Percentiles rank a stretch among this genome's conserved stretches.
phyloP scores from a whole-genome alignment of 371 early-diverging fungal species.

The Basidiobolus meristosporus region DNA sequence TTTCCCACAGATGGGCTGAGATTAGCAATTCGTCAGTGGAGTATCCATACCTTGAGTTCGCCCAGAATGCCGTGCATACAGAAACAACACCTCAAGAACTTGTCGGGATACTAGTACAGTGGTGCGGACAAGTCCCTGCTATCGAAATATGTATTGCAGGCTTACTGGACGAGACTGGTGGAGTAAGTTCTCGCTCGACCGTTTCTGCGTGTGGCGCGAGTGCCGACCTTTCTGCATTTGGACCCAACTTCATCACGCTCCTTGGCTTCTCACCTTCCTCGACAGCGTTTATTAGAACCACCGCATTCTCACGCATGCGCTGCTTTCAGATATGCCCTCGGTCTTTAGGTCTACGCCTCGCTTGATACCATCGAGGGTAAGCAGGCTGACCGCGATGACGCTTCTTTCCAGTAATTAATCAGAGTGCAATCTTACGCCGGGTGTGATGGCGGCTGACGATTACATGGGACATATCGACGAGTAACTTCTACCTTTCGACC shows the following conservation, averaged over 20 bases:
- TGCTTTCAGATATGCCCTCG: conserved; percentile 28
- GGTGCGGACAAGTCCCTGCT: conserved; percentile 79
- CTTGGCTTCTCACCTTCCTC: conserved; percentile 80
- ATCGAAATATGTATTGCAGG: conserved; percentile 65
- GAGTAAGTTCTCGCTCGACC: conserved; percentile 73
- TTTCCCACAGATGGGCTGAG: too few relatives aligned
- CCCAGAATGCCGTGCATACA: background rate
- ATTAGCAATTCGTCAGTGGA: too few relatives aligned
- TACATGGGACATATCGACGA: conserved; percentile 14
- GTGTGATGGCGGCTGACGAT: too few relatives aligned
- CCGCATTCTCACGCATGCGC: conserved; percentile 13
- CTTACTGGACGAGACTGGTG: conserved; percentile 82
- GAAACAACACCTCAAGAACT: conserved; percentile 10
- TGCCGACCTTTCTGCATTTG: conserved; percentile 15
- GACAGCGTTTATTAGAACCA: conserved; percentile 69
- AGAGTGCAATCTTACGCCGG: too few relatives aligned
- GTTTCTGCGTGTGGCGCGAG: conserved; percentile 82
- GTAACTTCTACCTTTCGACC: conserved; percentile 82
- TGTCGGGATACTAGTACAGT: conserved; percentile 65
- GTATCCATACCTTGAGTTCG: too few relatives aligned
- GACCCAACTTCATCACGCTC: conserved; percentile 94
- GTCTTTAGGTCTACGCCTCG: conserved; percentile 86
- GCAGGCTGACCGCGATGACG: conserved; percentile 59
- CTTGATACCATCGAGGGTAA: conserved; percentile 97
- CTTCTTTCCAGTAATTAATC: conserved; percentile 14